A percentile compares a stretch with the other conserved stretches of the same genome.
These are phyloP conservation scores for Mycena rebaudengoi DNA, from an alignment of 768 basidiomycete genomes.

Conservation along the genomic window DNA sequence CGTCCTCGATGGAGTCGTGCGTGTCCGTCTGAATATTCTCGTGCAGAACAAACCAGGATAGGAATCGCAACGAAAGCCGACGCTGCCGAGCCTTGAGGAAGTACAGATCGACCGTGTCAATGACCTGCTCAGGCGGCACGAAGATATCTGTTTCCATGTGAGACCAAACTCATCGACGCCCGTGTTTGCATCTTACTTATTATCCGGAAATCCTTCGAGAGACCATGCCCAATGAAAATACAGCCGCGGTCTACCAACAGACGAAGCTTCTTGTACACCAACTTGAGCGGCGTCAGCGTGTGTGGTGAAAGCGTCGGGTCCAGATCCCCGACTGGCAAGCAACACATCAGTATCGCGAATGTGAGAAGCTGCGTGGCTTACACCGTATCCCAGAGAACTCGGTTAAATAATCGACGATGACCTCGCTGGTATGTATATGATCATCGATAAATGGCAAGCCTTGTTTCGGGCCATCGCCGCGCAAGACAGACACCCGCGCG, in stretches of 20 bases:
- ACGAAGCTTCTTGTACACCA: slow-evolving; percentile 98
- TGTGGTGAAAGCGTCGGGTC: slow-evolving; percentile 85
- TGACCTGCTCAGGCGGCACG: slow-evolving; percentile 94
- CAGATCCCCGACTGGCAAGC: slow-evolving; percentile 82
- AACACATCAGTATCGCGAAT: slow-evolving; percentile 6
- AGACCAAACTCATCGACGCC: not conserved
- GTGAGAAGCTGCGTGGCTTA: slow-evolving; percentile 44
- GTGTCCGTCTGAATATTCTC: slow-evolving; percentile 93
- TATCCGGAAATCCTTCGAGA: slow-evolving; percentile 97
- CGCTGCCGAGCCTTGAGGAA: slow-evolving; percentile 84
- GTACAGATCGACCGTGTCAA: slow-evolving; percentile 98
- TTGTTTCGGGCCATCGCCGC: slow-evolving; percentile 83
- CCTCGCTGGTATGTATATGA: slow-evolving; percentile 95
- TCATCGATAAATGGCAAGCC: slow-evolving; percentile 97
- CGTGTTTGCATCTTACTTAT: slow-evolving; percentile 74
- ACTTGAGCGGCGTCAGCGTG: slow-evolving; percentile 93
- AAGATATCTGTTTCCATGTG: slow-evolving; percentile 75
- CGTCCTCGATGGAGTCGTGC: slow-evolving; percentile 99
- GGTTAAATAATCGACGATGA: slow-evolving; percentile 95
- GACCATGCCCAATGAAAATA: slow-evolving; percentile 96
- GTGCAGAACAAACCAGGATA: slow-evolving; percentile 93
- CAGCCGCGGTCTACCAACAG: slow-evolving; percentile 94
- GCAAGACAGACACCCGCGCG: slow-evolving; percentile 92
- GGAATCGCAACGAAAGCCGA: slow-evolving; percentile 89
- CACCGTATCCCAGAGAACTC: slow-evolving; percentile 97